Conservation (phyloP, 495 filamentous ascomycete species). For the Pyrenula massariospora region DNA sequence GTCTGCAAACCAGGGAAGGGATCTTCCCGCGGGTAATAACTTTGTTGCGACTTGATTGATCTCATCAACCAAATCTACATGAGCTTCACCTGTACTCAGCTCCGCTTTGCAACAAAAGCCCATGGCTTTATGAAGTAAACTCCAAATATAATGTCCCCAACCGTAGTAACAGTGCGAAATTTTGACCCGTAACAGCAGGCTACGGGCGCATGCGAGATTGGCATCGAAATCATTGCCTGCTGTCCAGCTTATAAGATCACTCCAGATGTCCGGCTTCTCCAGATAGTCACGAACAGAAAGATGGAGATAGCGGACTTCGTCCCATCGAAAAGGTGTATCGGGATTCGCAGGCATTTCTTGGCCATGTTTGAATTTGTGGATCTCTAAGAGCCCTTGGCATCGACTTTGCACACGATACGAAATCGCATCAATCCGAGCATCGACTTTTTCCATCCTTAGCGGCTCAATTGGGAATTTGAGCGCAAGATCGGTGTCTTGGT, state of each 20-base stretch:
- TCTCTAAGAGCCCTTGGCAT: background rate
- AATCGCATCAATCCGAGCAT: background rate
- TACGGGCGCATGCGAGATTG: background rate
- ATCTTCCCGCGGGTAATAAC: background rate
- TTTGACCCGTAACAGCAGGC: background rate
- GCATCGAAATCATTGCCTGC: background rate
- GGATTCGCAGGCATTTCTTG: background rate
- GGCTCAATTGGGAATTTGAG: background rate
- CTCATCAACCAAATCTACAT: background rate
- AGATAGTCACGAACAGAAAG: background rate
- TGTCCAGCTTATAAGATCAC: background rate
- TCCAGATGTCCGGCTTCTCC: background rate
- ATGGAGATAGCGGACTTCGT: background rate
- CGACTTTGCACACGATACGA: background rate
- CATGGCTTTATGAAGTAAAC: background rate
- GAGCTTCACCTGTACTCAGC: background rate
- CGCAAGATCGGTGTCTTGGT: background rate
- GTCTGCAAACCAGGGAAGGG: background rate
- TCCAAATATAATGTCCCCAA: background rate
- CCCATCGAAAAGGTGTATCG: background rate
- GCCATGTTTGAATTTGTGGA: background rate
- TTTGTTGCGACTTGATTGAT: background rate
- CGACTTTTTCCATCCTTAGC: background rate
- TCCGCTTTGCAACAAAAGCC: background rate
- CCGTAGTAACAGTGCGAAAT: background rate